phyloP scores from a whole-genome alignment of 306 rosid species.

The Lathyrus aphaca region DNA sequence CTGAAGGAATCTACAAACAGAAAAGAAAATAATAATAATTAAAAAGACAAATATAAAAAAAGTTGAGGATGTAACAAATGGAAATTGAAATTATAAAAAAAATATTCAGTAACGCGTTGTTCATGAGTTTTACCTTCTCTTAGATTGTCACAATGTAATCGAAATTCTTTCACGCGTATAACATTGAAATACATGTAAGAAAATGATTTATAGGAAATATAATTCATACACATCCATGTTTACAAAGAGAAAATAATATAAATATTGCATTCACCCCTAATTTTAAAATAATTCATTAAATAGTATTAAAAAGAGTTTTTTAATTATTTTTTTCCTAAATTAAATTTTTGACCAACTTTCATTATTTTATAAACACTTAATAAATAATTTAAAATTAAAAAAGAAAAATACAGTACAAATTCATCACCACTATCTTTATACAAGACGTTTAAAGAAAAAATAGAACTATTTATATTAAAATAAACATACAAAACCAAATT shows the following conservation, averaged over 20 bases:
- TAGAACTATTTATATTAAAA: neutral
- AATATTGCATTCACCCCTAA: neutral
- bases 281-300: neutral
- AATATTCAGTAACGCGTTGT: neutral
- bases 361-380: neutral
- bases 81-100: neutral
- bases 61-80: no score
- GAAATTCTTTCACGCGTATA: neutral
- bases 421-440: neutral
- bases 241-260: neutral
- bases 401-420: neutral
- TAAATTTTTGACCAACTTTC: neutral
- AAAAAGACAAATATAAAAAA: neutral
- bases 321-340: neutral
- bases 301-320: neutral
- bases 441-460: neutral
- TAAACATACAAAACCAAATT: neutral
- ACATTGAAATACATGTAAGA: neutral
- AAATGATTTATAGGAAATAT: neutral
- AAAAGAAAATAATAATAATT: neutral
- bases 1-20: neutral
- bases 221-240: neutral
- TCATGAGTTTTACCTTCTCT: neutral
- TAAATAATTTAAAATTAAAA: neutral
- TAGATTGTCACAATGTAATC: neutral